These are phyloP conservation scores for Daldinia loculata DNA, from an alignment of 495 filamentous ascomycete genomes.

Conservation along the genomic window DNA sequence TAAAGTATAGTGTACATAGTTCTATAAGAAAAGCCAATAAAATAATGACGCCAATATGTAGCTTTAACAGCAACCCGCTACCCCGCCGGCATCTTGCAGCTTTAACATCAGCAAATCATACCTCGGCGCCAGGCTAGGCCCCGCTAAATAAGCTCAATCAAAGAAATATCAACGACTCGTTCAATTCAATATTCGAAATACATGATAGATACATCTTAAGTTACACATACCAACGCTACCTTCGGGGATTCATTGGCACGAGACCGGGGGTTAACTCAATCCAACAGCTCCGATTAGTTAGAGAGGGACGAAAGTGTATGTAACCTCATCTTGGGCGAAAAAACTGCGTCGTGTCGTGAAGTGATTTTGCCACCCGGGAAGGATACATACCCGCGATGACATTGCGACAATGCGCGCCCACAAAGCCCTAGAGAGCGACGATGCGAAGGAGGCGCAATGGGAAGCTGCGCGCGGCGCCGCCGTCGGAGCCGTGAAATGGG, in stretches of 20 bases:
- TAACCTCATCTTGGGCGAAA: not conserved
- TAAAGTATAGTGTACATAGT: too few relatives aligned
- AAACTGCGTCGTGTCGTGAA: not conserved
- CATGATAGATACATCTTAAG: not conserved
- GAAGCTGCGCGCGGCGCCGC: slow-evolving; percentile 68
- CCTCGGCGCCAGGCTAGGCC: not conserved
- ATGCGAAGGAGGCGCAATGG: slow-evolving; percentile 67
- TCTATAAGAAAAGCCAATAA: not conserved
- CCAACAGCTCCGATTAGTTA: not conserved
- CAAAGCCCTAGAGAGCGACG: slow-evolving; percentile 59
- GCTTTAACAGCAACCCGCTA: not conserved
- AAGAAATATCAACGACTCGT: slow-evolving; percentile 2
- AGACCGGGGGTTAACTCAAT: not conserved
- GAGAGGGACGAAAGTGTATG: not conserved
- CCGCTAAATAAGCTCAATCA: not conserved
- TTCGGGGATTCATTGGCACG: not conserved
- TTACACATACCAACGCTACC: not conserved
- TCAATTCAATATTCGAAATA: not conserved
- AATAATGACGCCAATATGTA: slow-evolving; percentile 26
- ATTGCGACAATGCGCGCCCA: slow-evolving; percentile 47
- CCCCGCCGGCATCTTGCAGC: slow-evolving; percentile 1
- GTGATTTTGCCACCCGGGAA: not conserved
- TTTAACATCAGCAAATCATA: slow-evolving; percentile 11
- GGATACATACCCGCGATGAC: slow-evolving; percentile 19
- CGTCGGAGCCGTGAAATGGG: slow-evolving; percentile 72